Base-by-base conservation (phyloP, 768 basidiomycete species). In the Amanita brunnescens region DNA sequence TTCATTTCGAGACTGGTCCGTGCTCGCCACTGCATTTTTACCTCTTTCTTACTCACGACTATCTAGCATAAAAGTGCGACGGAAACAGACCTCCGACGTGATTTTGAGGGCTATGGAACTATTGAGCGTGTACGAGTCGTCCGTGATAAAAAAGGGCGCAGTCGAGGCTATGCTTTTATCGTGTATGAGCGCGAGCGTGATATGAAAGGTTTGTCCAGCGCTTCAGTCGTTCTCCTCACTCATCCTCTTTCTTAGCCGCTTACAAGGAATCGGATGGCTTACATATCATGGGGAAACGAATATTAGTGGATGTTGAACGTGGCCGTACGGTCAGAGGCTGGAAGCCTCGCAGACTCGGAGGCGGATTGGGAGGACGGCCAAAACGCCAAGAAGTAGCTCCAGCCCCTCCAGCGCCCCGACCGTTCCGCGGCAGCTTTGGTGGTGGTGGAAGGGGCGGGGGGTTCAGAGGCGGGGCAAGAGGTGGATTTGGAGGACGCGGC, bases 261-360 rank as follows among this genome's bases (percentile, higher is more conserved):
- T 99, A 98, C 78, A 98, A 98, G 70, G 96, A 98, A 66, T 97
- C 94, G 16, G 95, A 98, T 61, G 91, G 93, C 20, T 78, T 99
- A 39, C 89, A 92, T 55, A 91, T 99, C 58, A 89, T 93, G 77
- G 91, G 91, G 61, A 96, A 96, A 67, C 80, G 88, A 59, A 94
- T 98, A 57, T 76, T 98, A 32, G 95, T 99, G 47, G 96, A 99
- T 63, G 96, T 99, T 55, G 96, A 99, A 68, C 86, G 96, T 32
- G 96, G 96, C 16, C 82, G 96, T 44, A 99, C 96, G 9, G 96
- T 99, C 23, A 83, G 95, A 53, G 96, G 94, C 2, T 99, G 96
- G 96, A 97, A 96, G 64, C 96, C 96, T 1, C 85, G 92, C 44
- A 83, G 94, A 47, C 73, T 98, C 0, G 96, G 95, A 16, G 96